Conservation (phyloP, 2,329 filamentous ascomycete species). For the Biscogniauxia mediterranea region DNA sequence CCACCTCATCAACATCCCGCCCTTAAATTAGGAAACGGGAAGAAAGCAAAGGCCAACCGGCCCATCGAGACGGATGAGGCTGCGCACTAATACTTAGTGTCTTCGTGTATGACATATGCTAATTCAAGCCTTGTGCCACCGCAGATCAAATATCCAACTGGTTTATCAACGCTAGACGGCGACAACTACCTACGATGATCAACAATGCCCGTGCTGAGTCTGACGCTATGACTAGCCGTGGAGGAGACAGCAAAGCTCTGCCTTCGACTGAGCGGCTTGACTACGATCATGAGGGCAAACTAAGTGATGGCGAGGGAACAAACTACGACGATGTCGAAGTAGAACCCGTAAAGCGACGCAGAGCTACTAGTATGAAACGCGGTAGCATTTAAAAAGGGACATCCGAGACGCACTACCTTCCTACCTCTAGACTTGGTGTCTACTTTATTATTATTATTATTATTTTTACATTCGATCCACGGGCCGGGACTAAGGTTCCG, state of each 20-base stretch:
- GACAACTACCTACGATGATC: constrained; percentile 61
- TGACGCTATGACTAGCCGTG: constrained; percentile 43
- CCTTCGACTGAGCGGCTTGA: constrained; percentile 38
- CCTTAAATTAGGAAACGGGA: background rate
- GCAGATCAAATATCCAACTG: constrained; percentile 73
- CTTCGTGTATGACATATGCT: background rate
- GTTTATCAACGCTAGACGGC: constrained; percentile 75
- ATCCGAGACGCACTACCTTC: background rate
- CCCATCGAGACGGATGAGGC: background rate
- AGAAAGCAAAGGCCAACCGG: background rate
- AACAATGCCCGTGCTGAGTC: constrained; percentile 54
- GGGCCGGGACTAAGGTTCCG: background rate
- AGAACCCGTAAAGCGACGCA: constrained; percentile 34
- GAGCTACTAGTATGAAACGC: constrained; percentile 40
- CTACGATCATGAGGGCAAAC: constrained; percentile 37
- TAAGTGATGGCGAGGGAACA: constrained; percentile 48
- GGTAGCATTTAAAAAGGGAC: constrained; percentile 42
- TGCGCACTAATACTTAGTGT: background rate
- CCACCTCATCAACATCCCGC: background rate
- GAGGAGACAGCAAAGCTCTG: constrained; percentile 38
- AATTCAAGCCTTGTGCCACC: constrained; percentile 2
- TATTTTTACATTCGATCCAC: background rate
- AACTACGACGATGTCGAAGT: constrained; percentile 44
- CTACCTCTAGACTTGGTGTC: background rate
- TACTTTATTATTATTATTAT: background rate